These are phyloP conservation scores for Gautieria morchelliformis DNA, from an alignment of 768 basidiomycete species.

Conservation along the genomic window DNA sequence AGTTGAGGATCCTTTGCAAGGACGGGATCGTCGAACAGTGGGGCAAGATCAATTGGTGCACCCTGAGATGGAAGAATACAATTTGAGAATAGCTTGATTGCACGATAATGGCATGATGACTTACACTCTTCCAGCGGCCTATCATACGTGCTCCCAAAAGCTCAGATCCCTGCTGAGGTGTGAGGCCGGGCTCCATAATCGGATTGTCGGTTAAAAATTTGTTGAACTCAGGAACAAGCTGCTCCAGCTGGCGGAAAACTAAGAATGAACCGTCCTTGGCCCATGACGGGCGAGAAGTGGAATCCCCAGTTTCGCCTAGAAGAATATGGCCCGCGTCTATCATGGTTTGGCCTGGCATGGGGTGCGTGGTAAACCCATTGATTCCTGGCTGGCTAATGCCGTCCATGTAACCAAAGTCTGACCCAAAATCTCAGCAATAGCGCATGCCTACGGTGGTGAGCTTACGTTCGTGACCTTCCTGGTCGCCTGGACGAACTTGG, in stretches of 20 bases:
- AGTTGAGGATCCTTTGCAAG: constrained; percentile 17
- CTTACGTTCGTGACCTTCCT: constrained; percentile 29
- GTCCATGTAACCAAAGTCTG: constrained; percentile 43
- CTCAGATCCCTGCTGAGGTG: constrained; percentile 14
- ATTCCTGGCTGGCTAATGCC: constrained; percentile 42
- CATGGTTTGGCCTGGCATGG: constrained; percentile 20
- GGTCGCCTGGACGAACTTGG: constrained; percentile 32
- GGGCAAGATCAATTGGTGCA: constrained; percentile 21
- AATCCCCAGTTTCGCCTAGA: constrained; percentile 35
- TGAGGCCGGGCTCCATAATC: constrained; percentile 9
- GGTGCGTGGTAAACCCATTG: constrained; percentile 16
- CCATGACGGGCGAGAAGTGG: constrained; percentile 22
- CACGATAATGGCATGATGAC: not conserved
- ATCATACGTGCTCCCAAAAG: constrained; percentile 24
- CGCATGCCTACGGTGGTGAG: not conserved
- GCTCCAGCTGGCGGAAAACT: constrained; percentile 32
- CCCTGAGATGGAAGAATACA: constrained; percentile 14
- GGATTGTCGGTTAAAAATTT: constrained; percentile 18
- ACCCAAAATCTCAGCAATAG: not conserved
- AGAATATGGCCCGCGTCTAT: constrained; percentile 36
- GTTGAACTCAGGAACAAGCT: constrained; percentile 28
- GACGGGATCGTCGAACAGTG: constrained; percentile 17
- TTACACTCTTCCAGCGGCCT: constrained; percentile 25
- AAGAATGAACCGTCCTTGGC: constrained; percentile 23
- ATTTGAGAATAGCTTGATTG: not conserved